phyloP scores from a whole-genome alignment of 129 eudicot species.

The Solidago caesia region DNA sequence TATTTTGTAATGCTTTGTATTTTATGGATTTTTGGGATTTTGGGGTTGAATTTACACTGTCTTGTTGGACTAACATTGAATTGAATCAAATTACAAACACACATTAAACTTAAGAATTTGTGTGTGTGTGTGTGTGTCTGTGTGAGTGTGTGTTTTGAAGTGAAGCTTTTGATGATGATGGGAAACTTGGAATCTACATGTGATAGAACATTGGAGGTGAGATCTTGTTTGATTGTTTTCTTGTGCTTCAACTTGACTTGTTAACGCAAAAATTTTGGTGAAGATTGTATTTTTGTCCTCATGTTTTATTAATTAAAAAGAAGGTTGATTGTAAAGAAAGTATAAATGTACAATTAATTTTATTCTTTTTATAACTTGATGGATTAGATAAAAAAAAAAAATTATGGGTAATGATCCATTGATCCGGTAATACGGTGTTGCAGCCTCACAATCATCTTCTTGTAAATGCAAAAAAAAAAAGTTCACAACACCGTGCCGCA shows the following conservation, averaged over 20 bases:
- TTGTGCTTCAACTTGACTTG: not conserved
- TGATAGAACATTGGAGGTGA: not conserved
- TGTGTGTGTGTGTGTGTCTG: not conserved
- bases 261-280: not conserved
- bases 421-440: too few relatives aligned
- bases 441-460: too few relatives aligned
- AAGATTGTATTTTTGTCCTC: too few relatives aligned
- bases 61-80: constrained; percentile 80
- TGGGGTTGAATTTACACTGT: constrained; percentile 34
- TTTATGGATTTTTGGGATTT: constrained; percentile 28
- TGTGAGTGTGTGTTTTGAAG: not conserved
- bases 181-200: not conserved
- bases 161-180: not conserved
- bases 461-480: too few relatives aligned
- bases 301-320: too few relatives aligned
- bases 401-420: too few relatives aligned
- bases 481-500: too few relatives aligned
- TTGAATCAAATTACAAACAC: constrained; percentile 3
- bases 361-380: too few relatives aligned
- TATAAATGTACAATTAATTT: too few relatives aligned
- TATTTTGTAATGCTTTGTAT: constrained; percentile 20
- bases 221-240: not conserved
- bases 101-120: not conserved
- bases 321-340: too few relatives aligned
- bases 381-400: too few relatives aligned